These are phyloP conservation scores for Termitomyces eurrhizus DNA, from an alignment of 768 basidiomycete genomes.

Conservation along the genomic window DNA sequence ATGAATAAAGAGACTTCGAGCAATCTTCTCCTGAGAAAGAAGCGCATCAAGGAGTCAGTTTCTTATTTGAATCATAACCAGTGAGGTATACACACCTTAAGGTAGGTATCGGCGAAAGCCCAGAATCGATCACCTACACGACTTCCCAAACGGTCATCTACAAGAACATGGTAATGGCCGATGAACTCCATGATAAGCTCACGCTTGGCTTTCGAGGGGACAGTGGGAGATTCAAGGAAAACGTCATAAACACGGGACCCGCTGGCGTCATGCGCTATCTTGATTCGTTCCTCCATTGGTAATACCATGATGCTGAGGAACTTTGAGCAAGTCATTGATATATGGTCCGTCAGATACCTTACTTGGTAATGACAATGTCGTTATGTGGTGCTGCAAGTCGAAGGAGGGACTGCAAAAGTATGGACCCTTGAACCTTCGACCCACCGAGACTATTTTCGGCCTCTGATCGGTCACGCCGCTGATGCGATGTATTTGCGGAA, in stretches of 20 bases:
- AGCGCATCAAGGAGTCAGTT: background rate
- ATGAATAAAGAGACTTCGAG: slow-evolving; percentile 68
- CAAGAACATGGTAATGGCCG: slow-evolving; percentile 74
- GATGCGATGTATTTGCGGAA: background rate
- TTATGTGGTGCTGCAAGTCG: slow-evolving; percentile 65
- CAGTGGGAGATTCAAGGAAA: slow-evolving; percentile 63
- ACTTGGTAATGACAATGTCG: slow-evolving; percentile 69
- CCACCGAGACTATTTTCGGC: slow-evolving; percentile 38
- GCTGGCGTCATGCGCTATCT: slow-evolving; percentile 47
- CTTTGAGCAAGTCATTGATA: slow-evolving; percentile 1
- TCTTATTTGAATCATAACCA: background rate
- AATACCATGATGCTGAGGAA: slow-evolving; percentile 53
- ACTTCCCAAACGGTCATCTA: slow-evolving; percentile 88
- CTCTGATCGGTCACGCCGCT: slow-evolving; percentile 16
- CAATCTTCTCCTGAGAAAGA: slow-evolving; percentile 79
- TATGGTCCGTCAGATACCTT: slow-evolving; percentile 2
- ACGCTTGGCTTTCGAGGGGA: slow-evolving; percentile 62
- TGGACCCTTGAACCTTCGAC: slow-evolving; percentile 78
- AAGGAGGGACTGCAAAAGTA: slow-evolving; percentile 82
- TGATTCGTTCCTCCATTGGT: slow-evolving; percentile 53
- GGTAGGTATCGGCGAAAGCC: slow-evolving; percentile 86
- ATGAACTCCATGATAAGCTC: slow-evolving; percentile 72
- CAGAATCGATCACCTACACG: slow-evolving; percentile 90
- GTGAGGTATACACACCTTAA: slow-evolving; percentile 55
- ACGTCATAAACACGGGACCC: slow-evolving; percentile 81